Conservation (phyloP, 1,139 yeast genomes). For the Lodderomyces theae region DNA sequence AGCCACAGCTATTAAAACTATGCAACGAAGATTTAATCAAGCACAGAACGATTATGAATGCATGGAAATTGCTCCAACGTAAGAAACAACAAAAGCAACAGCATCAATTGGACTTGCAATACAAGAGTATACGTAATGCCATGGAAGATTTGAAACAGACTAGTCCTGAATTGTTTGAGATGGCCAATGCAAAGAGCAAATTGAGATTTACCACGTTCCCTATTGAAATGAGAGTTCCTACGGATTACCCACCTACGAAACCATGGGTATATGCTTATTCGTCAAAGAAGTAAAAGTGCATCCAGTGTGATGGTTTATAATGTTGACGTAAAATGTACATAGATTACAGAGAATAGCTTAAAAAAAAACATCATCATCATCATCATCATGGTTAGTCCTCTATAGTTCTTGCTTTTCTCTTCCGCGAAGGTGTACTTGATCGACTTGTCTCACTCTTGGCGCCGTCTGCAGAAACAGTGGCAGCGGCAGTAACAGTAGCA, state of each 20-base stretch:
- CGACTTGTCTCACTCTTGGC: slow-evolving; percentile 5
- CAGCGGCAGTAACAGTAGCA: neutral
- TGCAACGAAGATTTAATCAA: slow-evolving; percentile 81
- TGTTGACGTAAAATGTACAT: neutral
- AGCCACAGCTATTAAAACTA: slow-evolving; percentile 75
- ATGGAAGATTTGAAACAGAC: slow-evolving; percentile 63
- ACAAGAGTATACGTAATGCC: slow-evolving; percentile 64
- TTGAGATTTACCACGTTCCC: slow-evolving; percentile 52
- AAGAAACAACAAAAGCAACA: slow-evolving; percentile 44
- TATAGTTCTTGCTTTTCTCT: slow-evolving; percentile 31
- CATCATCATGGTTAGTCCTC: slow-evolving; percentile 26
- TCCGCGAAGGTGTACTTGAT: slow-evolving; percentile 32
- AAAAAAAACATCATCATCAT: too few species aligned
- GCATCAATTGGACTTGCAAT: slow-evolving; percentile 58
- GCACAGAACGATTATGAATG: slow-evolving; percentile 78
- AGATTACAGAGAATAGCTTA: too few species aligned
- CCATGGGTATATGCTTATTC: slow-evolving; percentile 73
- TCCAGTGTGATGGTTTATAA: slow-evolving; percentile 3
- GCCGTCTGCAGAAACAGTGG: neutral
- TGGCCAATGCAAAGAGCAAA: slow-evolving; percentile 35
- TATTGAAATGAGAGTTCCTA: slow-evolving; percentile 79
- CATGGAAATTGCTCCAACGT: slow-evolving; percentile 70
- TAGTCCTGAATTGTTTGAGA: slow-evolving; percentile 48
- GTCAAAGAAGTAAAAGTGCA: slow-evolving; percentile 15
- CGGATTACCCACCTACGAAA: slow-evolving; percentile 84